A percentile compares a stretch with the other conserved stretches of the same genome.
Evolutionary conservation across 441 rosid genomes (phyloP).

Genomic region (Mallotus repandus): DNA sequence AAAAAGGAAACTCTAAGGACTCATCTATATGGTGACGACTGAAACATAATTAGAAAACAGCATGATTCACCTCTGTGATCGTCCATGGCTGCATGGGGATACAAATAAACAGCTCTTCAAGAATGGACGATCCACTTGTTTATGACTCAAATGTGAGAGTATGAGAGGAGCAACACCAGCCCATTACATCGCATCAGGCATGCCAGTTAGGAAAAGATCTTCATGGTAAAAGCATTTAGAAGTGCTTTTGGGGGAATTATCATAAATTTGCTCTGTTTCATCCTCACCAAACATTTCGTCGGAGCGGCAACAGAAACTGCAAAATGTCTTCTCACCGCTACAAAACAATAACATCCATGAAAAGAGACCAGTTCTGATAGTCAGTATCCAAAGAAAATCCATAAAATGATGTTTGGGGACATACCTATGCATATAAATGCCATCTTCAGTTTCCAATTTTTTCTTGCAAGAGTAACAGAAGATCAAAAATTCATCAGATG

Average conservation of each 20-base stretch:
- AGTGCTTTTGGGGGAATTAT: conserved; percentile 30
- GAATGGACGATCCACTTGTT: conserved; percentile 22
- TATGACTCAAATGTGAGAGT: not conserved
- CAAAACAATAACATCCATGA: conserved; percentile 2
- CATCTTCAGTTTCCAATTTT: conserved; percentile 31
- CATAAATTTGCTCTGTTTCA: conserved; percentile 25
- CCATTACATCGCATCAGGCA: conserved; percentile 29
- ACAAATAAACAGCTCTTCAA: conserved; percentile 31
- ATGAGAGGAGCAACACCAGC: too few species aligned
- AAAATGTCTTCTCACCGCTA: conserved; percentile 32
- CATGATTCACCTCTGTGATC: conserved; percentile 19
- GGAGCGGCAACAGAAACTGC: conserved; percentile 30
- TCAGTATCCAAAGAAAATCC: not conserved
- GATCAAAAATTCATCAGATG: conserved; percentile 35
- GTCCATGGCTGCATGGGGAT: conserved; percentile 34
- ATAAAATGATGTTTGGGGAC: conserved; percentile 9
- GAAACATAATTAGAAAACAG: conserved; percentile 22
- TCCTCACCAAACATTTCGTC: conserved; percentile 38
- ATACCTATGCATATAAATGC: conserved; percentile 40
- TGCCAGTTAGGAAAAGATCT: conserved; percentile 40
- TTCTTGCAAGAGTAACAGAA: conserved; percentile 43
- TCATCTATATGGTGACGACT: conserved; percentile 17
- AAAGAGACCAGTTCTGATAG: not conserved
- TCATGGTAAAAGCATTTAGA: conserved; percentile 41
- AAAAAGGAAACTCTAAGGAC: conserved; percentile 24